A percentile compares a stretch with the other conserved stretches of the same genome.
Conservation (phyloP, 2,329 filamentous ascomycete genomes). For the Calonectria ilicicola region DNA sequence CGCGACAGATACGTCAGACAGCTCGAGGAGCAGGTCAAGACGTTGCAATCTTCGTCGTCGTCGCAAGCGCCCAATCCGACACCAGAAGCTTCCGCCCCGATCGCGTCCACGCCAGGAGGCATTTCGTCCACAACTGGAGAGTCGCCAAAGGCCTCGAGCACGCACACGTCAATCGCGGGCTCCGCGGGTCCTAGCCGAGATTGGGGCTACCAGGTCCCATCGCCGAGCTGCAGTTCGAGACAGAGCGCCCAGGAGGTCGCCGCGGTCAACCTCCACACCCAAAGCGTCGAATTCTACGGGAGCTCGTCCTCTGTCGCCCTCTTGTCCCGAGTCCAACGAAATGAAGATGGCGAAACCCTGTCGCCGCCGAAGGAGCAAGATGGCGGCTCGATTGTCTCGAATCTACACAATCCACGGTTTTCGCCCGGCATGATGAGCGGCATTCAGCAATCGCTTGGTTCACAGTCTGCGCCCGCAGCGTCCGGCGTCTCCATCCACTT, state of each 20-base stretch:
- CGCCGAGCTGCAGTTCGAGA: constrained; percentile 16
- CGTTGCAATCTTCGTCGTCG: constrained; percentile 23
- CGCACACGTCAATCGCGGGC: constrained; percentile 13
- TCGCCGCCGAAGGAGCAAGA: constrained; percentile 20
- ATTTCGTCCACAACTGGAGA: constrained; percentile 7
- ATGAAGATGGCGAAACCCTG: constrained; percentile 20
- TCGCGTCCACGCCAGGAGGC: background rate
- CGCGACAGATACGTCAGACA: constrained; percentile 40
- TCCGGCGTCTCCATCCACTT: constrained; percentile 47
- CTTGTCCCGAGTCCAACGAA: constrained; percentile 54
- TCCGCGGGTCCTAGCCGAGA: background rate
- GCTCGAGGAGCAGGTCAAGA: constrained; percentile 39
- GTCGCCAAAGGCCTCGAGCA: constrained; percentile 31
- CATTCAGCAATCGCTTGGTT: constrained; percentile 3
- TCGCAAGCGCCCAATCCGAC: background rate
- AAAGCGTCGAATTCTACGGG: constrained; percentile 60
- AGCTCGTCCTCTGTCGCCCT: constrained; percentile 58
- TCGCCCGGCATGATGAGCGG: constrained; percentile 39
- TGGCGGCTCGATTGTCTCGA: constrained; percentile 55
- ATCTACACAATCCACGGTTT: constrained; percentile 59
- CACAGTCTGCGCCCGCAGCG: background rate
- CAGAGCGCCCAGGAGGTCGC: constrained; percentile 52
- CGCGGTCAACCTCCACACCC: constrained; percentile 58
- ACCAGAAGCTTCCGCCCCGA: background rate
- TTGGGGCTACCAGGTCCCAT: constrained; percentile 10